phyloP scores from a whole-genome alignment of 495 filamentous ascomycete genomes.

The Copromyces sp. region DNA sequence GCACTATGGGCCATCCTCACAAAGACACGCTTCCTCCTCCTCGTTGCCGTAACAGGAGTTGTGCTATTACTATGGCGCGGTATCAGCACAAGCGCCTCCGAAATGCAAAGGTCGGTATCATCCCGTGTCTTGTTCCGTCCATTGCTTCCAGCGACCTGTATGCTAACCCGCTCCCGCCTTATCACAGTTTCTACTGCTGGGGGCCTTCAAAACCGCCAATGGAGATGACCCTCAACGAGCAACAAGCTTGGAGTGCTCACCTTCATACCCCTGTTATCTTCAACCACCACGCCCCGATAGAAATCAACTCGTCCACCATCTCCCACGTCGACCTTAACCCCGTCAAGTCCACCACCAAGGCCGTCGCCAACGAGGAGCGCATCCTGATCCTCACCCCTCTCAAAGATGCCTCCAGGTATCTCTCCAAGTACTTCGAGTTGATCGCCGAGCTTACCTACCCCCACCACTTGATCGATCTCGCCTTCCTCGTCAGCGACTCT shows the following conservation, averaged over 20 bases:
- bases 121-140: background rate
- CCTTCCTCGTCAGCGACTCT: slow-evolving; percentile 86
- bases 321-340: slow-evolving; percentile 70
- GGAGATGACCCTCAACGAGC: slow-evolving; percentile 85
- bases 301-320: slow-evolving; percentile 75
- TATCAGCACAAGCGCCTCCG: slow-evolving; percentile 65
- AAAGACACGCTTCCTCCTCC: slow-evolving; percentile 68
- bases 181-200: slow-evolving; percentile 89
- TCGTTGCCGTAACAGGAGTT: slow-evolving; percentile 59
- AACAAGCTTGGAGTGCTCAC: slow-evolving; percentile 79
- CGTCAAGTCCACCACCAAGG: slow-evolving; percentile 71
- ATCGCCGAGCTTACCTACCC: slow-evolving; percentile 85
- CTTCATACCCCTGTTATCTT: slow-evolving; percentile 86
- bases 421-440: slow-evolving; percentile 87
- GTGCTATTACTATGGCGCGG: slow-evolving; percentile 86
- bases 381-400: slow-evolving; percentile 93
- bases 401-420: slow-evolving; percentile 72
- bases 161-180: slow-evolving; percentile 3
- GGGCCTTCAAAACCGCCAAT: slow-evolving; percentile 87
- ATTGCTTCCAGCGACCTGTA: background rate
- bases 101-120: slow-evolving; percentile 76
- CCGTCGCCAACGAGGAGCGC: slow-evolving; percentile 68
- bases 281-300: slow-evolving; percentile 84
- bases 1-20: slow-evolving; percentile 68
- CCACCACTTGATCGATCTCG: slow-evolving; percentile 90